Evolutionary conservation across 805 yeast species (phyloP).

Genomic region (Wickerhamiella hasegawae): DNA sequence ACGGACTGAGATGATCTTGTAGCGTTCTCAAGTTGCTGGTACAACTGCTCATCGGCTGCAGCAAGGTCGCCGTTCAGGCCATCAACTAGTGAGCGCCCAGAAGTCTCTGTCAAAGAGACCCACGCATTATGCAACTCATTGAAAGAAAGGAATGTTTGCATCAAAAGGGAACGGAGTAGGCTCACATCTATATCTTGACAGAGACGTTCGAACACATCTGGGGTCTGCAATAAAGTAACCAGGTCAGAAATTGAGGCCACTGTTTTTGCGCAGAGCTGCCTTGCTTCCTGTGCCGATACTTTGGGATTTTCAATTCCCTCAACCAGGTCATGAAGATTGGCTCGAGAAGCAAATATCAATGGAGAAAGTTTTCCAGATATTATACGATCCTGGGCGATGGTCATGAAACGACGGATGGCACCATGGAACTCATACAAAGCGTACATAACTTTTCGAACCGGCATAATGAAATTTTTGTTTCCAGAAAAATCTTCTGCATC

Average conservation of each 20-base stretch:
- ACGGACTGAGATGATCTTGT: slow-evolving; percentile 28
- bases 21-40: slow-evolving; percentile 46
- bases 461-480: not conserved
- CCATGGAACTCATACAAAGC: slow-evolving; percentile 51
- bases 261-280: not conserved
- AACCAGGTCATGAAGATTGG: not conserved
- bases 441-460: slow-evolving; percentile 37
- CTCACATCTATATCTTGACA: slow-evolving; percentile 32
- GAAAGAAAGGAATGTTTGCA: slow-evolving; percentile 46
- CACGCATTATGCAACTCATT: slow-evolving; percentile 56
- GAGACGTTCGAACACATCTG: slow-evolving; percentile 17
- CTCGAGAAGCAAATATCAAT: not conserved
- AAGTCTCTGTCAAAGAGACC: slow-evolving; percentile 15
- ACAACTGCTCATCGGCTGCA: slow-evolving; percentile 51
- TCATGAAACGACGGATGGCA: slow-evolving; percentile 32
- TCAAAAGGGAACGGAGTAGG: slow-evolving; percentile 45
- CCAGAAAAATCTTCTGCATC: not conserved
- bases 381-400: slow-evolving; percentile 32
- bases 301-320: not conserved
- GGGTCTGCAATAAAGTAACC: slow-evolving; percentile 1
- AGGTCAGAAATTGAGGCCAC: not conserved
- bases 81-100: slow-evolving; percentile 8
- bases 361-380: slow-evolving; percentile 21
- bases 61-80: slow-evolving; percentile 16
- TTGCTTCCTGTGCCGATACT: not conserved